Evolutionary conservation across 352 stramenopile genomes (phyloP).

Genomic region (Aphanomyces stellatus): DNA sequence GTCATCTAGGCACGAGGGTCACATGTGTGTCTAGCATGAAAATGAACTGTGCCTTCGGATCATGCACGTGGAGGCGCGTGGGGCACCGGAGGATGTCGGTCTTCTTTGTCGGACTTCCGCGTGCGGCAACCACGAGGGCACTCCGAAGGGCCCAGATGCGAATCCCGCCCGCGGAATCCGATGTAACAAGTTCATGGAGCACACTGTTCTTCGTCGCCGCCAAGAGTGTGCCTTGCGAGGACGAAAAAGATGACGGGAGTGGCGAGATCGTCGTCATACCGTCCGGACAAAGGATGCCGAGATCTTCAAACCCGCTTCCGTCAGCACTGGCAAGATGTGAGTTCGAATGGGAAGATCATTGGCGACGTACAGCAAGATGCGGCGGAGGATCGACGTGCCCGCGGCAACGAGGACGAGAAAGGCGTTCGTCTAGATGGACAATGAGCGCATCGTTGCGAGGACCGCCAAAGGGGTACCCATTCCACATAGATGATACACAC

Average conservation of each 20-base stretch:
- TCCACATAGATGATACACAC: not conserved
- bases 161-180: conserved; percentile 9
- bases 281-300: not conserved
- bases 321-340: not conserved
- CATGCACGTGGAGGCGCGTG: conserved; percentile 8
- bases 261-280: no score
- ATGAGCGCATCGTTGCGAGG: not conserved
- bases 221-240: not conserved
- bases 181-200: conserved; percentile 10
- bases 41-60: not conserved
- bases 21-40: not conserved
- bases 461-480: not conserved
- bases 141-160: conserved; percentile 4
- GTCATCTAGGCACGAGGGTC: not conserved
- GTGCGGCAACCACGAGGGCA: not conserved
- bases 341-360: not conserved
- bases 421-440: conserved; percentile 4
- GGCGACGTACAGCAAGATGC: not conserved
- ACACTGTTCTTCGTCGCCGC: not conserved
- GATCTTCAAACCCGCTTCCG: not conserved
- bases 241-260: not conserved
- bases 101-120: not conserved
- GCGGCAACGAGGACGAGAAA: not conserved
- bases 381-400: not conserved
- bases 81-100: not conserved